Percentiles rank a stretch among this genome's conserved stretches.
Evolutionary conservation across 1,284 basidiomycete species (phyloP).

Genomic region (Apiotrichum laibachii): DNA sequence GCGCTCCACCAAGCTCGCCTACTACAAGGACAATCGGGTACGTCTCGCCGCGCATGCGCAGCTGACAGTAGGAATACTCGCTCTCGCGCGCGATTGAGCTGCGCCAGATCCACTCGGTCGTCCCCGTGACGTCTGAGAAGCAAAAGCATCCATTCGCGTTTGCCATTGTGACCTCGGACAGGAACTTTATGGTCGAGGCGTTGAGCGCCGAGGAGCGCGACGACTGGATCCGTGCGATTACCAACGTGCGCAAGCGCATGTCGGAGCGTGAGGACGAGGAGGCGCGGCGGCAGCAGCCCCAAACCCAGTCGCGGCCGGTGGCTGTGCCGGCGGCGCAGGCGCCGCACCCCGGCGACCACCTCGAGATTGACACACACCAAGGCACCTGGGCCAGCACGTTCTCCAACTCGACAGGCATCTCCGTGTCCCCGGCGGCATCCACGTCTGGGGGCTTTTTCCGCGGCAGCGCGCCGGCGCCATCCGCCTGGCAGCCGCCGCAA

Average conservation of each 20-base stretch:
- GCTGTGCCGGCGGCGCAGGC: not conserved
- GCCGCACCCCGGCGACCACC: not conserved
- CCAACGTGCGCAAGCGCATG: conserved; percentile 67
- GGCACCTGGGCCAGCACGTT: conserved; percentile 30
- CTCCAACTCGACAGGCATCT: conserved; percentile 13
- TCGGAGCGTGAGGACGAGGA: conserved; percentile 50
- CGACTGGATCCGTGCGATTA: conserved; percentile 81
- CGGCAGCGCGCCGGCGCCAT: not conserved
- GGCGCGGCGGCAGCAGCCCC: conserved; percentile 1
- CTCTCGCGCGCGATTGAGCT: conserved; percentile 86
- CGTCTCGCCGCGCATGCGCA: conserved; percentile 8
- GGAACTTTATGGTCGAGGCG: conserved; percentile 93
- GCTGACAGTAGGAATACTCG: conserved; percentile 67
- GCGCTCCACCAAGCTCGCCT: conserved; percentile 83
- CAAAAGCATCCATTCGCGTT: conserved; percentile 89
- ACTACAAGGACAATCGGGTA: conserved; percentile 85
- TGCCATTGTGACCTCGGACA: conserved; percentile 82
- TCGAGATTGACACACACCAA: conserved; percentile 25
- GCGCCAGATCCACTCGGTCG: conserved; percentile 84
- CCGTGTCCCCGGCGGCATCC: conserved; percentile 14
- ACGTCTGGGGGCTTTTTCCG: conserved; percentile 8
- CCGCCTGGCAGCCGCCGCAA: conserved; percentile 1
- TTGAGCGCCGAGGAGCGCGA: conserved; percentile 67
- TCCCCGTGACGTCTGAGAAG: conserved; percentile 65
- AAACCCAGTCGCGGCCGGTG: conserved; percentile 1